phyloP scores from a whole-genome alignment of 495 filamentous ascomycete genomes.

The Lasiosphaeris hirsuta region DNA sequence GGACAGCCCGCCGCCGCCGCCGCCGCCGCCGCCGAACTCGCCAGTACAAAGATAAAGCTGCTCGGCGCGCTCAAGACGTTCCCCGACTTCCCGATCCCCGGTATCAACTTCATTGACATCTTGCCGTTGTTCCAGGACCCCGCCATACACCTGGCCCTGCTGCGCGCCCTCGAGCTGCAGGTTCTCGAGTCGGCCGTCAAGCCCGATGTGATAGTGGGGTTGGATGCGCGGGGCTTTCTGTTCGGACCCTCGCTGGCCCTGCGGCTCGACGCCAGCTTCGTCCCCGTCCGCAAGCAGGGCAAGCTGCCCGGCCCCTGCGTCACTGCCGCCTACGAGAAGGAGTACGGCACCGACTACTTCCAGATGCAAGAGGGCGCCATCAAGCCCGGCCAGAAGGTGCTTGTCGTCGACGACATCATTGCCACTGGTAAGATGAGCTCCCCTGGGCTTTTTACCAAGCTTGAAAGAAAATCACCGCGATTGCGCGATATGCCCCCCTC shows the following conservation, averaged over 20 bases:
- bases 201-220: constrained; percentile 86
- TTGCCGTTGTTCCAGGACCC: constrained; percentile 88
- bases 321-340: constrained; percentile 84
- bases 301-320: constrained; percentile 90
- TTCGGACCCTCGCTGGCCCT: constrained; percentile 90
- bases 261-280: constrained; percentile 81
- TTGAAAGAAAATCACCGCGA: not conserved
- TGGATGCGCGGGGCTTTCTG: constrained; percentile 93
- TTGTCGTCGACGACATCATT: constrained; percentile 97
- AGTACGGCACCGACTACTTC: constrained; percentile 95
- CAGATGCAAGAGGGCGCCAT: constrained; percentile 88
- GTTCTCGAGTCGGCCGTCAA: constrained; percentile 56
- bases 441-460: no score
- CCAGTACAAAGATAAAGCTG: constrained; percentile 82
- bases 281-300: constrained; percentile 91
- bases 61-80: constrained; percentile 59
- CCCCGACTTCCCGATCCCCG: constrained; percentile 90
- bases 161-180: constrained; percentile 86
- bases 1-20: constrained; percentile 57
- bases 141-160: constrained; percentile 67
- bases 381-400: constrained; percentile 80
- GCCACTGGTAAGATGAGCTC: constrained; percentile 76
- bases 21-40: constrained; percentile 81
- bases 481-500: constrained; percentile 12
- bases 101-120: constrained; percentile 98